A percentile compares a stretch with the other conserved stretches of the same genome.
These are phyloP conservation scores for Monilinia aucupariae DNA, from an alignment of 2,329 filamentous ascomycete species.

Conservation along the genomic window DNA sequence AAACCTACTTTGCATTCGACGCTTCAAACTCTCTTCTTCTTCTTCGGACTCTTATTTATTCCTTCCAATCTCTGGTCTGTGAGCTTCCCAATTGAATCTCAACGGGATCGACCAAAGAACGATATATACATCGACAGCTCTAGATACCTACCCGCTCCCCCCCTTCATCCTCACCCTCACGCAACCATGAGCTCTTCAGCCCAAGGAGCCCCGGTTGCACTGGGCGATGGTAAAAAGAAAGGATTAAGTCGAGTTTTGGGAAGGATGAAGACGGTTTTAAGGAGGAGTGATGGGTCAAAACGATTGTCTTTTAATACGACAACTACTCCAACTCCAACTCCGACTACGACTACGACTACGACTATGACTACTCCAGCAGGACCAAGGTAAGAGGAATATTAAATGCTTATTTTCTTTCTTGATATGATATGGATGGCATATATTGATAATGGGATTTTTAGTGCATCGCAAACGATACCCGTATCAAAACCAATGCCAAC, in stretches of 20 bases:
- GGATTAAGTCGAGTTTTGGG: conserved; percentile 27
- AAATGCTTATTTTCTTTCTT: neutral
- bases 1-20: too few species aligned
- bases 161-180: too few species aligned
- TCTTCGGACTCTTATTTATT: too few species aligned
- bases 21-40: too few species aligned
- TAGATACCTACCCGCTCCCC: too few species aligned
- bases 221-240: conserved; percentile 27
- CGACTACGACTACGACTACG: too few species aligned
- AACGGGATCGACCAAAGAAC: too few species aligned
- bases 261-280: conserved; percentile 33
- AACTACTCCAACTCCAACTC: neutral
- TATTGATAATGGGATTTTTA: neutral
- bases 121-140: too few species aligned
- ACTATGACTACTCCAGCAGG: too few species aligned
- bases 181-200: conserved; percentile 28
- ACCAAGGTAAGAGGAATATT: conserved; percentile 24
- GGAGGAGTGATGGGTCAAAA: conserved; percentile 29
- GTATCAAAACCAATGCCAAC: neutral
- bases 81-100: too few species aligned
- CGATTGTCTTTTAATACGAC: conserved; percentile 26
- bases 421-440: neutral
- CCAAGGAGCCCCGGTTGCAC: conserved; percentile 20
- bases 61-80: too few species aligned
- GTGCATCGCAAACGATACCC: neutral